Conservation (phyloP, 345 rosid genomes). For the Geranium brycei region DNA sequence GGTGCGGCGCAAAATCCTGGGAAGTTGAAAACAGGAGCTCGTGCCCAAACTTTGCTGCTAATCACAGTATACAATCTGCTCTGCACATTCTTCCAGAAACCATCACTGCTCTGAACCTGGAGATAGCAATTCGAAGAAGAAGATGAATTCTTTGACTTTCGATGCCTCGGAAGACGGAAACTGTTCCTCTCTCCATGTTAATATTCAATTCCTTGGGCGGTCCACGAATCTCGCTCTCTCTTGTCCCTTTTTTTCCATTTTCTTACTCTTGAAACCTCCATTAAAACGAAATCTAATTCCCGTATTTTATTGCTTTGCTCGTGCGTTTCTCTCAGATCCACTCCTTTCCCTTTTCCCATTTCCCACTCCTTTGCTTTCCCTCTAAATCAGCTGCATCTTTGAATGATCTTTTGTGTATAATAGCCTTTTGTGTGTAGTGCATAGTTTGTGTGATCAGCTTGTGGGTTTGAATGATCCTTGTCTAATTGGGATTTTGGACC, state of each 20-base stretch:
- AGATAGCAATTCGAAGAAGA: background rate
- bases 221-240: constrained; percentile 16
- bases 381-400: background rate
- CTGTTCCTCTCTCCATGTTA: constrained; percentile 1
- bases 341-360: background rate
- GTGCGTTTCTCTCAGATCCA: background rate
- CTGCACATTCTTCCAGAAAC: background rate
- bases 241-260: constrained; percentile 24
- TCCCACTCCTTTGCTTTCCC: background rate
- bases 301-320: background rate
- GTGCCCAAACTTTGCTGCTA: background rate
- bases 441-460: background rate
- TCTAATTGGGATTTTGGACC: background rate
- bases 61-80: background rate
- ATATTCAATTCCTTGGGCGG: constrained; percentile 15
- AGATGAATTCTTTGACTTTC: constrained; percentile 19
- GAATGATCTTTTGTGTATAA: background rate
- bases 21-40: no score
- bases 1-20: no score
- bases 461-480: background rate
- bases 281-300: background rate
- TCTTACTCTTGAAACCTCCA: constrained; percentile 30
- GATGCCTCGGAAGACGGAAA: constrained; percentile 22
- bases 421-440: background rate
- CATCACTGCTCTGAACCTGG: background rate